phyloP scores from a whole-genome alignment of 2,329 filamentous ascomycete species.

The Seiridium cupressi region DNA sequence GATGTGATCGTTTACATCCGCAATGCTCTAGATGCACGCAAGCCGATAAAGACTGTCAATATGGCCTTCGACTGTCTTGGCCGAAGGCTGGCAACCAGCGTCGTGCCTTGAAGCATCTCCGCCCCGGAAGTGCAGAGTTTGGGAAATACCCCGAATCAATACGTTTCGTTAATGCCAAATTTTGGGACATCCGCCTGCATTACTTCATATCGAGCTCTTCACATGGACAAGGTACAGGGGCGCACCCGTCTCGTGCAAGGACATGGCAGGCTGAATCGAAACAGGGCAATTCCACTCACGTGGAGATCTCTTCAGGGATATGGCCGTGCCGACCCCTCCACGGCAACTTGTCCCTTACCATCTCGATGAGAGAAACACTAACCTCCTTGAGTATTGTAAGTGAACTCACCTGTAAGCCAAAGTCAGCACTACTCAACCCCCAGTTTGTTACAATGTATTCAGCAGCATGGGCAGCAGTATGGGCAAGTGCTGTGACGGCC shows the following conservation, averaged over 20 bases:
- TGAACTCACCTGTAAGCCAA: background rate
- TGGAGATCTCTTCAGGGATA: too few species aligned
- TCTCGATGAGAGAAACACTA: background rate
- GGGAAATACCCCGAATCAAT: background rate
- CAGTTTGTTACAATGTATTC: background rate
- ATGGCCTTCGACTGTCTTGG: slow-evolving; percentile 3
- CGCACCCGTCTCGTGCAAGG: too few species aligned
- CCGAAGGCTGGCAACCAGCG: background rate
- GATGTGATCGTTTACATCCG: background rate
- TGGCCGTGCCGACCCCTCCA: background rate
- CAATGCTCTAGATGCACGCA: background rate
- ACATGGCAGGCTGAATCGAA: too few species aligned
- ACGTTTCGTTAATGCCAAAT: background rate
- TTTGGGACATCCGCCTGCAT: background rate
- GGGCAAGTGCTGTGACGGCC: background rate
- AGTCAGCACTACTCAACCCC: background rate
- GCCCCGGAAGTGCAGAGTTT: too few species aligned
- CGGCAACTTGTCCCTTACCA: background rate
- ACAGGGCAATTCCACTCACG: too few species aligned
- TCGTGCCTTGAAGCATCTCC: background rate
- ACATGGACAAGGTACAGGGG: background rate
- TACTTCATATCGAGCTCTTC: background rate
- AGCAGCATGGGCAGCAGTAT: background rate
- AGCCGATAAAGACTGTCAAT: background rate
- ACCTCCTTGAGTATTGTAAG: background rate